A percentile compares a stretch with the other conserved stretches of the same genome.
These are phyloP conservation scores for Ormosia semicastrata DNA, from an alignment of 306 rosid genomes.

Conservation along the genomic window DNA sequence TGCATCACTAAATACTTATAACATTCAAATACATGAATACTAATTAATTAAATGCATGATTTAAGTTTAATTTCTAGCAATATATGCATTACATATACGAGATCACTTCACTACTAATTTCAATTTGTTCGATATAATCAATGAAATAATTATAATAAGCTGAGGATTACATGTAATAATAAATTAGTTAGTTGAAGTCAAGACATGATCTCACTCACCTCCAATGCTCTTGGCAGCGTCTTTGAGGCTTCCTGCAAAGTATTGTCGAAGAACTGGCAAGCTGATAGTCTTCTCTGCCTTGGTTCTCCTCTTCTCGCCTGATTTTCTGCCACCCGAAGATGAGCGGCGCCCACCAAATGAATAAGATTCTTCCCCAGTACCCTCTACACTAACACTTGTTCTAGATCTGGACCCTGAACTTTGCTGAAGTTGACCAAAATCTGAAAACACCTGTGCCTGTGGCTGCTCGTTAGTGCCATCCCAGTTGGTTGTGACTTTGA, in stretches of 20 bases:
- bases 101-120: too few relatives aligned
- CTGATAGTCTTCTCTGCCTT: constrained; percentile 69
- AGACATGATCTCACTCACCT: constrained; percentile 5
- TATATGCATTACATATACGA: too few relatives aligned
- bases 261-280: constrained; percentile 55
- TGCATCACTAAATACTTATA: too few relatives aligned
- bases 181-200: neutral
- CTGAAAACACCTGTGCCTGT: constrained; percentile 32
- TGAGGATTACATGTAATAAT: too few relatives aligned
- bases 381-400: constrained; percentile 30
- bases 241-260: constrained; percentile 48
- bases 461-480: constrained; percentile 10
- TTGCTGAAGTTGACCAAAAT: constrained; percentile 37
- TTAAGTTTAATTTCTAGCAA: too few relatives aligned
- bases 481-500: constrained; percentile 51
- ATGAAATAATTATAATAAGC: too few relatives aligned
- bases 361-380: constrained; percentile 40
- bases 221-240: constrained; percentile 48
- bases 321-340: constrained; percentile 46
- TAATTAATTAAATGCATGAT: too few relatives aligned
- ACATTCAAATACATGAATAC: too few relatives aligned
- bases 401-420: constrained; percentile 30
- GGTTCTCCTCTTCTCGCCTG: constrained; percentile 57
- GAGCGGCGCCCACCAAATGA: constrained; percentile 31
- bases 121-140: too few relatives aligned